Evolutionary conservation across 345 rosid species (phyloP), one percentile per base, ranked within the genome.

Genomic region (Noccaea caerulescens): DNA sequence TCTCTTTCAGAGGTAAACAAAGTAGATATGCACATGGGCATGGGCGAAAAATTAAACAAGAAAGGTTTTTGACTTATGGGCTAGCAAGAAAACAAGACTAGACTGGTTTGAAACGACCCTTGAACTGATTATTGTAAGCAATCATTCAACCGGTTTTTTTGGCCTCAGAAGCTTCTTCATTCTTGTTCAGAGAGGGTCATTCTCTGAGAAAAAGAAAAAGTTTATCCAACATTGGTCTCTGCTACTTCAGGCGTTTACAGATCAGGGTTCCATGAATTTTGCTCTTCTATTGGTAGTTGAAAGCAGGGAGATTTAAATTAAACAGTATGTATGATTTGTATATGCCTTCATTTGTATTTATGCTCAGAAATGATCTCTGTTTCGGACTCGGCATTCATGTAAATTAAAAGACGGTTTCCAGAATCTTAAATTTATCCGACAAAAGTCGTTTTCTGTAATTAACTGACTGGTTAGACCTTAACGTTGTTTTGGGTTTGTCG

Each of bases 261-360:
- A 68, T 75, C 79, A 54, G 27, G 63, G 64, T 54, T 75, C 51
- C 70, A 68, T 68, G 69, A 75, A 39, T 60, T 75, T 44, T 75
- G 68, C 51, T 67, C 76, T 63, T 44, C 55, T 63, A 12, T 74
- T 74, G 60, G 63, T 74, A 67, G 67, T 67, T 58, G 1, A 27
- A 64, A 34, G 61, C 67, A 73, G 72, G 73, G 62, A 60, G 44
- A 60, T 60, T 52, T 75, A 68, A 14, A 25, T 43, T 8, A 53
- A 58, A 73, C 47, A 67, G 33, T 27, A 27, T 27, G 30, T 27
- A 27, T 27, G 30, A 27, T 27, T 27, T 27, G 30, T 27, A 27
- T 27, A 27, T 27, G 30, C 30, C 30, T 27, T 27, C 30, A 27
- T 27, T 27, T 27, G 30, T 27, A 27, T 27, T 4, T 58, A 44